Percentiles rank a stretch among this genome's conserved stretches.
Evolutionary conservation across 169 alveolate genomes (phyloP).

Genomic region (Eimeria acervulina): DNA sequence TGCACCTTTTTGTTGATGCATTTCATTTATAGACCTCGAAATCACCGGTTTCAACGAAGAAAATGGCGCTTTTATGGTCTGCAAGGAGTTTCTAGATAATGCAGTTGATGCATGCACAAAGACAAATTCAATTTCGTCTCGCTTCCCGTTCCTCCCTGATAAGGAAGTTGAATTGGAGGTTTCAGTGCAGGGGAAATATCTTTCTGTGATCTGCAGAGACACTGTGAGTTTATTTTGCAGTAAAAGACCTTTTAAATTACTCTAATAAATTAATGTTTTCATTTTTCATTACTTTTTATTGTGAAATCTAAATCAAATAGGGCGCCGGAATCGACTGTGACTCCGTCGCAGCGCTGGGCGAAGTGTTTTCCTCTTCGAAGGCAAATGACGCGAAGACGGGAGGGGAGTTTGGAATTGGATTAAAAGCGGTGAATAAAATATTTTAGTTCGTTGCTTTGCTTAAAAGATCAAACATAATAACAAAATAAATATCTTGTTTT

Average conservation of each 20-base stretch:
- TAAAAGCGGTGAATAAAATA: slow-evolving; percentile 70
- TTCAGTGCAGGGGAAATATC: background rate
- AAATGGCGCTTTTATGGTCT: slow-evolving; percentile 74
- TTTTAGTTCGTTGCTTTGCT: background rate
- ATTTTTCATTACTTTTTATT: background rate
- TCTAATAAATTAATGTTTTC: background rate
- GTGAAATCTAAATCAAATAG: background rate
- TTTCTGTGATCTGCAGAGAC: slow-evolving; percentile 57
- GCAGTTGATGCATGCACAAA: slow-evolving; percentile 82
- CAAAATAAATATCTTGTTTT: background rate
- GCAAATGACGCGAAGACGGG: slow-evolving; percentile 67
- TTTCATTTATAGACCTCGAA: slow-evolving; percentile 50
- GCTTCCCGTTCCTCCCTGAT: background rate
- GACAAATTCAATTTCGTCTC: background rate
- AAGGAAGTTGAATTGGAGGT: slow-evolving; percentile 15
- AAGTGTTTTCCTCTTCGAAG: slow-evolving; percentile 77
- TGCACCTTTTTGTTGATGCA: background rate
- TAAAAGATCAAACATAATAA: too few relatives aligned
- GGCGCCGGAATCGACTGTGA: slow-evolving; percentile 79
- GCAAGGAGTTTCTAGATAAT: slow-evolving; percentile 82
- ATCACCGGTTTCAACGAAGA: slow-evolving; percentile 64
- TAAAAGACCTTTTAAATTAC: background rate
- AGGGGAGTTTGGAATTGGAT: slow-evolving; percentile 84
- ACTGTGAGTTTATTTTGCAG: slow-evolving; percentile 16
- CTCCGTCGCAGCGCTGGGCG: slow-evolving; percentile 76